Conservation (phyloP, 2,329 filamentous ascomycete species). For the Pestalotiopsis sp. region DNA sequence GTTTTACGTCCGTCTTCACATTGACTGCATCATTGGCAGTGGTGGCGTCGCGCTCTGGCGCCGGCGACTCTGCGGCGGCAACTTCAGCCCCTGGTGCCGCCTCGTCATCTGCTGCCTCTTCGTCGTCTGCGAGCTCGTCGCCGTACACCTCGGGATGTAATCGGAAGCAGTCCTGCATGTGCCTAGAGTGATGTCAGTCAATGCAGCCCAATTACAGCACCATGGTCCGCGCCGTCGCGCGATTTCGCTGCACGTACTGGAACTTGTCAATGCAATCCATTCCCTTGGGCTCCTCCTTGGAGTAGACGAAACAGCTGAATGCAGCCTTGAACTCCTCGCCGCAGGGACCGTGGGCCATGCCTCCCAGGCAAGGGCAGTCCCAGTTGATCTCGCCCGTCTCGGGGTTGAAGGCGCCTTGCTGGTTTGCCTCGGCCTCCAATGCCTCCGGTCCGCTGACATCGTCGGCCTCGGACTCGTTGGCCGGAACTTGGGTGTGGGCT, state of each 20-base stretch:
- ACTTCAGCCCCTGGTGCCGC: slow-evolving; percentile 27
- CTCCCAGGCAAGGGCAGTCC: slow-evolving; percentile 96
- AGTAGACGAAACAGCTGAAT: slow-evolving; percentile 99
- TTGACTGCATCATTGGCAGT: neutral
- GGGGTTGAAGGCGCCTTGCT: slow-evolving; percentile 94
- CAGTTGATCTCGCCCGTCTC: slow-evolving; percentile 99
- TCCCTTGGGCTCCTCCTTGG: slow-evolving; percentile 91
- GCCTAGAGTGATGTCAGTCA: slow-evolving; percentile 52
- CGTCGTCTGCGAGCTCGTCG: slow-evolving; percentile 76
- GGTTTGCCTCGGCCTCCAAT: slow-evolving; percentile 78
- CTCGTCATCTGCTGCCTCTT: slow-evolving; percentile 28
- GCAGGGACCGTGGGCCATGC: slow-evolving; percentile 95
- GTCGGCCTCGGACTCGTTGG: slow-evolving; percentile 22
- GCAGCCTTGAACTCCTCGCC: slow-evolving; percentile 94
- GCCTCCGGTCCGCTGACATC: slow-evolving; percentile 45
- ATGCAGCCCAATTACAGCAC: neutral
- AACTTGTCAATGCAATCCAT: slow-evolving; percentile 98
- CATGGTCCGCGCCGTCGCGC: neutral
- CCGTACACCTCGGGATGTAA: slow-evolving; percentile 92
- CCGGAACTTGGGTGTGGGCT: slow-evolving; percentile 25
- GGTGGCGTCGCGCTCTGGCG: slow-evolving; percentile 22
- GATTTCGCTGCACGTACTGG: slow-evolving; percentile 65
- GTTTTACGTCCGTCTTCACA: slow-evolving; percentile 2
- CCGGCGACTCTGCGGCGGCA: slow-evolving; percentile 21
- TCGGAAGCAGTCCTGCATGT: slow-evolving; percentile 97